Conservation (phyloP, 2,329 filamentous ascomycete genomes). For the Balansia obtecta region DNA sequence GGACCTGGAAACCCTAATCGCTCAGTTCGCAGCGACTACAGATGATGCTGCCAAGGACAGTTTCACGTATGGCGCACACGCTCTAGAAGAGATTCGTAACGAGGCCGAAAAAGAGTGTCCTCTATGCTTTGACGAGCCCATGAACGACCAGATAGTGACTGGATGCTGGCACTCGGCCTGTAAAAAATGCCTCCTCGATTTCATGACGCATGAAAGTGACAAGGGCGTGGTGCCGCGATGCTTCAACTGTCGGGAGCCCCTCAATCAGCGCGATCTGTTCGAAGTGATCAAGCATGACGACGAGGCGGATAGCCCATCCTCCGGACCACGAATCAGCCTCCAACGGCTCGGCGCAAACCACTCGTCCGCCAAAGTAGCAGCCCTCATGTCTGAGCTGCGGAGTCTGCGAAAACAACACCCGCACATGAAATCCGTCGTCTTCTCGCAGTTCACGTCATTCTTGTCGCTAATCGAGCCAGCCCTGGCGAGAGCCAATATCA, state of each 20-base stretch:
- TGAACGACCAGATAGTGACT: conserved; percentile 88
- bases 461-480: conserved; percentile 81
- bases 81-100: conserved; percentile 80
- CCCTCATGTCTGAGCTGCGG: conserved; percentile 65
- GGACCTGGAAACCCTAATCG: conserved; percentile 79
- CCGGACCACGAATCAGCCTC: conserved; percentile 42
- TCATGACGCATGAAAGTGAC: conserved; percentile 75
- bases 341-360: conserved; percentile 48
- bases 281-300: conserved; percentile 77
- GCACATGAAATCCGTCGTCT: conserved; percentile 76
- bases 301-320: conserved; percentile 28
- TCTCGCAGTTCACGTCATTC: conserved; percentile 96
- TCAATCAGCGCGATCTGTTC: conserved; percentile 78
- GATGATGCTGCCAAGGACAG: conserved; percentile 52
- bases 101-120: conserved; percentile 86
- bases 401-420: conserved; percentile 52
- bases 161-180: conserved; percentile 97
- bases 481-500: conserved; percentile 57
- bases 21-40: conserved; percentile 63
- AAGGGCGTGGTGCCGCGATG: conserved; percentile 67
- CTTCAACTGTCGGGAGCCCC: conserved; percentile 77
- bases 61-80: conserved; percentile 65
- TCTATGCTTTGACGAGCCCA: conserved; percentile 88
- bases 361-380: conserved; percentile 80
- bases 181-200: conserved; percentile 82